Evolutionary conservation across 2,329 filamentous ascomycete species (phyloP).

Genomic region (Colletotrichum scovillei): DNA sequence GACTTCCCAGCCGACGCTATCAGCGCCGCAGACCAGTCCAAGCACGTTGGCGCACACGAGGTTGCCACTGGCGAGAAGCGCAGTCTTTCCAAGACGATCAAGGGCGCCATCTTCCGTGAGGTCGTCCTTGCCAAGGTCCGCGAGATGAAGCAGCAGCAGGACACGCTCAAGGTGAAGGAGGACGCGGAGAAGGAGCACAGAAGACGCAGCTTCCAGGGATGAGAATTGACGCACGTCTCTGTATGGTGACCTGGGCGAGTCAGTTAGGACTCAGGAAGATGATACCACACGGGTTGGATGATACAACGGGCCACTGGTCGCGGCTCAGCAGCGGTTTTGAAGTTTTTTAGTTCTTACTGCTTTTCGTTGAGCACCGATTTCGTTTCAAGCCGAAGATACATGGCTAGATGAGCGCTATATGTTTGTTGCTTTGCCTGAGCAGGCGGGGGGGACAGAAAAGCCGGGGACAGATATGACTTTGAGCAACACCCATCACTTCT

Average conservation of each 20-base stretch:
- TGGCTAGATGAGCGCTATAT: not conserved
- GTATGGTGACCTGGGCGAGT: not conserved
- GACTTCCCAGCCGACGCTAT: conserved; percentile 75
- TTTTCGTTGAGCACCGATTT: conserved; percentile 1
- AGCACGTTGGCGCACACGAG: conserved; percentile 39
- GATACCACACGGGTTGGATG: conserved; percentile 28
- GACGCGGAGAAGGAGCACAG: conserved; percentile 63
- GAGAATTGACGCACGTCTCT: not conserved
- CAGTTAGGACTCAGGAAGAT: conserved; percentile 12
- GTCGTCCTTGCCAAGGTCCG: conserved; percentile 93
- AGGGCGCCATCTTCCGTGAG: conserved; percentile 87
- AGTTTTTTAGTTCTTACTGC: conserved; percentile 1
- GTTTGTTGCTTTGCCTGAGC: conserved; percentile 3
- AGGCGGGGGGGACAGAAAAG: conserved; percentile 10
- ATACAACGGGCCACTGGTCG: conserved; percentile 3
- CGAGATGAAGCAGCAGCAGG: conserved; percentile 89
- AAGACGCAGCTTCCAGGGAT: conserved; percentile 46
- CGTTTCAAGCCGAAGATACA: conserved; percentile 7
- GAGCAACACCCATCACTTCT: not conserved
- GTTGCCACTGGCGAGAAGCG: conserved; percentile 45
- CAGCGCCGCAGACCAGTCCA: conserved; percentile 62
- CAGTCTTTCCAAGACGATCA: conserved; percentile 61
- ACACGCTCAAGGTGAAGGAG: conserved; percentile 75
- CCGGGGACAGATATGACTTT: conserved; percentile 13
- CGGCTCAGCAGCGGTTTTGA: not conserved